Evolutionary conservation across 2,329 filamentous ascomycete genomes (phyloP).

Genomic region (Byssothecium circinans): DNA sequence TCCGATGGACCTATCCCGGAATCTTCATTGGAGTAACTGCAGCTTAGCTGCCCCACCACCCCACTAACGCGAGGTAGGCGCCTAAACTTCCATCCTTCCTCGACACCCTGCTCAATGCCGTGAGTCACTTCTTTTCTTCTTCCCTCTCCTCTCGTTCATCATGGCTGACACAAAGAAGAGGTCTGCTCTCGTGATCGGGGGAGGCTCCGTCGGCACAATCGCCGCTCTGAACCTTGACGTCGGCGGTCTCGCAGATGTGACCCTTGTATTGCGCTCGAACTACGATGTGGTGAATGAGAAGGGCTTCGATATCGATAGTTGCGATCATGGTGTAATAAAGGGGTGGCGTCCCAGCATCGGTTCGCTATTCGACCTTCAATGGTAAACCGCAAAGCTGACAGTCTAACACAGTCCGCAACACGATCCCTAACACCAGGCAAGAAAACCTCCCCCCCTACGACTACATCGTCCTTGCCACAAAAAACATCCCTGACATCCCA

Average conservation of each 20-base stretch:
- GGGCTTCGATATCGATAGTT: conserved; percentile 59
- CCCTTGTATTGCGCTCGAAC: conserved; percentile 60
- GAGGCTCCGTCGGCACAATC: conserved; percentile 60
- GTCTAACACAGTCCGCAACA: conserved; percentile 46
- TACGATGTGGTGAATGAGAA: conserved; percentile 50
- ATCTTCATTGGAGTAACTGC: neutral
- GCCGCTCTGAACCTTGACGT: conserved; percentile 58
- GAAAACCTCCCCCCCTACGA: conserved; percentile 49
- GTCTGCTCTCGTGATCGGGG: conserved; percentile 56
- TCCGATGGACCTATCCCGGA: neutral
- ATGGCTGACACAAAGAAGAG: conserved; percentile 35
- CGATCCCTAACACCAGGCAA: conserved; percentile 50
- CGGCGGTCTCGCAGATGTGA: conserved; percentile 55
- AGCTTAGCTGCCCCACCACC: conserved; percentile 25
- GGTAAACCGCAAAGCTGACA: neutral
- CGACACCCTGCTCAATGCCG: neutral
- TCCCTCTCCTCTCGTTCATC: neutral
- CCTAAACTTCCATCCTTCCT: neutral
- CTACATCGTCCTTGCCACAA: conserved; percentile 61
- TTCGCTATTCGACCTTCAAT: conserved; percentile 28
- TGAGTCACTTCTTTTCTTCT: conserved; percentile 3
- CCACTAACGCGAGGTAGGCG: conserved; percentile 1
- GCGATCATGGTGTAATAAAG: conserved; percentile 56
- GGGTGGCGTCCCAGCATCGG: conserved; percentile 53
- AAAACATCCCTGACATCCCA: conserved; percentile 59